Evolutionary conservation across 163 green algal genomes (phyloP).

Genomic region (Chlamydomonas reinhardtii): DNA sequence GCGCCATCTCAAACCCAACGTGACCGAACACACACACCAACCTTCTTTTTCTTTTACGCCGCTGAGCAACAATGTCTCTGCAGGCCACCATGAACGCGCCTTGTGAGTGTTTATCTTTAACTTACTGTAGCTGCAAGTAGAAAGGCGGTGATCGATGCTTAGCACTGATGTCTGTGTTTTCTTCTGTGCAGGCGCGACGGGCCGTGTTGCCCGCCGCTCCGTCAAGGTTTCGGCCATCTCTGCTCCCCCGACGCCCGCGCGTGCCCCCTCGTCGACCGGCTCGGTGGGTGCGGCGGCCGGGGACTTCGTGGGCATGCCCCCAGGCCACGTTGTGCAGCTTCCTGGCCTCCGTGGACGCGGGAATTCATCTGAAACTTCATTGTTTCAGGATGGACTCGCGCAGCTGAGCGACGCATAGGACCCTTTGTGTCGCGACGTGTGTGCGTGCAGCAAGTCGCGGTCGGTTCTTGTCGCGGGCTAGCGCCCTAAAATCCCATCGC

Average conservation of each 20-base stretch:
- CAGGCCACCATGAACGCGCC: constrained; percentile 24
- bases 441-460: background rate
- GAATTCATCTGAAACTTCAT: too few species aligned
- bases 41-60: background rate
- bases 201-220: constrained; percentile 7
- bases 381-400: too few species aligned
- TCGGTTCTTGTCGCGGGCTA: too few species aligned
- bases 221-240: constrained; percentile 64
- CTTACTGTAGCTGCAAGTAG: background rate
- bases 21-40: background rate
- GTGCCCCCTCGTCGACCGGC: constrained; percentile 66
- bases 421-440: too few species aligned
- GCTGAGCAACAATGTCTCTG: constrained; percentile 5
- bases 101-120: constrained; percentile 6
- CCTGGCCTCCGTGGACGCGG: too few species aligned
- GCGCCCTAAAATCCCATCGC: too few species aligned
- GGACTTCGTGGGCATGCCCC: background rate
- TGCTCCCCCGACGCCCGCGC: constrained; percentile 57
- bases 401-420: too few species aligned
- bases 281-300: constrained; percentile 55
- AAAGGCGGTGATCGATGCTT: background rate
- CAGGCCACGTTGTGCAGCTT: background rate
- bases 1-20: too few species aligned
- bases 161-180: background rate
- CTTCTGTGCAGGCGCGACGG: background rate